Base-by-base conservation (phyloP, 2,329 filamentous ascomycete species). In the Leptodontidium sp. region DNA sequence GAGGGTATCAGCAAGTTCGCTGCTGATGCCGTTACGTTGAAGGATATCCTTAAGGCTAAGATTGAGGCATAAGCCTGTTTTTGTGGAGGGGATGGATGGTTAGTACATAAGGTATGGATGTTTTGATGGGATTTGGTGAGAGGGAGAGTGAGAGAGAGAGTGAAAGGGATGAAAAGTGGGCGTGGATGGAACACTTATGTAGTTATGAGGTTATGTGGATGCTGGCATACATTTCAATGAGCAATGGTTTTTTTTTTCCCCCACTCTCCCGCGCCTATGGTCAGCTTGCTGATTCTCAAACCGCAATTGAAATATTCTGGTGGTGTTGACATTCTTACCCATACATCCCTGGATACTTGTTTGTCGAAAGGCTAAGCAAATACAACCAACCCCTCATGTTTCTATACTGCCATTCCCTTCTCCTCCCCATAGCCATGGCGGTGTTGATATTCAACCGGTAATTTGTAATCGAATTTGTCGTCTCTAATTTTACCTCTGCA, bases 1-100 rank as follows among this genome's bases (percentile, higher is more conserved):
- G 96, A 99, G 86, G 96, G 96, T 84, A 99, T 99, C 87, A 97
- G 93, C 88, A 98, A 98, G 87, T 99, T 99, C 80, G 95, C 96
- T 69, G 96, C 96, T 76, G 96, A 99, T 80, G 94, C 96, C 75
- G 85, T 94, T 75, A 97, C 93, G 70, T 90, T 99, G 78, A 98
- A 98, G 92, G 88, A 89, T 73, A 94, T 97, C 79, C 87, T 99
- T 79, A 91, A 91, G 87, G 83, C 89, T 84, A 98, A 98, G 93
- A 87, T 98, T 55, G 66, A 74, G 71, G 73, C 73, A 66, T 76
- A 75, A 71, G 67, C 72, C 14, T 11, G 15, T 35, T 45, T 59
- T 4, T 38, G 4, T 26, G 9, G 17, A 12, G 21, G 47, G 38
- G 21, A 40, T 7, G 63, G 29, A 49, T 32, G 29, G 29, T 4